A percentile compares a stretch with the other conserved stretches of the same genome.
Evolutionary conservation across 768 basidiomycete genomes (phyloP).

Genomic region (Suillus ampliporus): DNA sequence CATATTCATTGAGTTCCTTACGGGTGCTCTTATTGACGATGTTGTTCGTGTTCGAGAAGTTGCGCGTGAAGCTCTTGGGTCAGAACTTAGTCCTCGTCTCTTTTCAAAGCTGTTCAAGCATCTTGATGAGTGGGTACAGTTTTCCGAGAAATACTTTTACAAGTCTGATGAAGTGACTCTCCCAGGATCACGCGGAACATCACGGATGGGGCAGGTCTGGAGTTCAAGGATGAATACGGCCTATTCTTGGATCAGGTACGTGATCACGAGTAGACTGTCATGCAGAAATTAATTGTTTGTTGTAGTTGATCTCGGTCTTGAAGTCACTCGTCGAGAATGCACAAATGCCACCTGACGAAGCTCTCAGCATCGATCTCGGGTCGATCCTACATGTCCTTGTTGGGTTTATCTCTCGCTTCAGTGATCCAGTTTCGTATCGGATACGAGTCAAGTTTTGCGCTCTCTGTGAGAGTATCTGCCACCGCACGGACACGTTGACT

Average conservation of each 20-base stretch:
- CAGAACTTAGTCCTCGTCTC: slow-evolving; percentile 74
- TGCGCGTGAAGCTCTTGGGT: slow-evolving; percentile 80
- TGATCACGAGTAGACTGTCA: background rate
- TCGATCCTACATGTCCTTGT: slow-evolving; percentile 64
- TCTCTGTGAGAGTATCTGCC: slow-evolving; percentile 71
- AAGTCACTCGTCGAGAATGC: slow-evolving; percentile 81
- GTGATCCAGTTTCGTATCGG: slow-evolving; percentile 57
- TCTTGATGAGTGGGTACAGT: slow-evolving; percentile 68
- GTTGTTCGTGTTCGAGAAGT: slow-evolving; percentile 74
- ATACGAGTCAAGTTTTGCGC: slow-evolving; percentile 79
- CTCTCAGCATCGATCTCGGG: slow-evolving; percentile 67
- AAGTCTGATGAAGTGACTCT: slow-evolving; percentile 6
- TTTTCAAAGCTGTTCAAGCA: slow-evolving; percentile 71
- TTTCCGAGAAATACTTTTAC: background rate
- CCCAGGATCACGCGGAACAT: slow-evolving; percentile 58
- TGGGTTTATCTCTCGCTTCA: slow-evolving; percentile 67
- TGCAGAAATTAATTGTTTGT: slow-evolving; percentile 21
- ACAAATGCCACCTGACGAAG: slow-evolving; percentile 60
- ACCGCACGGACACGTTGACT: slow-evolving; percentile 62
- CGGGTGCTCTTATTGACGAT: slow-evolving; percentile 69
- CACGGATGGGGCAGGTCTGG: slow-evolving; percentile 50
- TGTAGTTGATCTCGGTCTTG: slow-evolving; percentile 74
- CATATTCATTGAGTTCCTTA: slow-evolving; percentile 70
- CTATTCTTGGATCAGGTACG: slow-evolving; percentile 78
- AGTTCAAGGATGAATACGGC: slow-evolving; percentile 42